Evolutionary conservation across 768 basidiomycete genomes (phyloP), one percentile per base, ranked within the genome.

Genomic region (Amanita exitialis): DNA sequence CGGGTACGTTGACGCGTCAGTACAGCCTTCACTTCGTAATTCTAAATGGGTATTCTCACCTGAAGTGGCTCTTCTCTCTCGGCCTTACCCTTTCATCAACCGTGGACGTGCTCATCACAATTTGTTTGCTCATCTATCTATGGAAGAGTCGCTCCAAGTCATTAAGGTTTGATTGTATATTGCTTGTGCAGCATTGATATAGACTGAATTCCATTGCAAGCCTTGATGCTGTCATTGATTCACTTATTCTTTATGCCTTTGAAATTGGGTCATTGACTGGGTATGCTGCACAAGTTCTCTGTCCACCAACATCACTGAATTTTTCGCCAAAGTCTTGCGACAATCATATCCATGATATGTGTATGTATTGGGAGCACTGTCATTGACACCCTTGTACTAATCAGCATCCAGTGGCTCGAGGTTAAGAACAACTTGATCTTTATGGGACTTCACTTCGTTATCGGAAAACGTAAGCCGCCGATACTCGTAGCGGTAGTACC

Each of bases 361-460:
- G 75, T 77, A 56, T 44, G 71, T 64, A 9, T 3, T 9, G 6
- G 6, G 30, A 39, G 6, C 28, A n/a, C n/a, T n/a, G 8, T 35
- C 27, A 13, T n/a, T 32, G 9, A 42, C 8, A 38, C 10, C 13
- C 13, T 43, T 5, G 18, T 44, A 20, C 16, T 51, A 28, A 36
- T 36, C 10, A 25, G 16, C 13, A 18, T 49, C 7, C 43, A 73
- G 75, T 78, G 76, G 76, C 62, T 77, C 6, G 52, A 63, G 3
- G 74, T 74, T 69, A 62, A 69, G 8, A 37, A 58, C 23, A 76
- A 74, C 48, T 65, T 76, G 3, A 59, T 76, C 34, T 76, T 75
- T 52, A 66, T 76, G 70, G 74, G 71, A 13, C 56, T 75, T 16
- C 74, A 76, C 57, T 74, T 76, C 52, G 64, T 75, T n/a, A 74